These are phyloP conservation scores for Alternaria gansuensis DNA, from an alignment of 2,329 filamentous ascomycete genomes.

Conservation along the genomic window DNA sequence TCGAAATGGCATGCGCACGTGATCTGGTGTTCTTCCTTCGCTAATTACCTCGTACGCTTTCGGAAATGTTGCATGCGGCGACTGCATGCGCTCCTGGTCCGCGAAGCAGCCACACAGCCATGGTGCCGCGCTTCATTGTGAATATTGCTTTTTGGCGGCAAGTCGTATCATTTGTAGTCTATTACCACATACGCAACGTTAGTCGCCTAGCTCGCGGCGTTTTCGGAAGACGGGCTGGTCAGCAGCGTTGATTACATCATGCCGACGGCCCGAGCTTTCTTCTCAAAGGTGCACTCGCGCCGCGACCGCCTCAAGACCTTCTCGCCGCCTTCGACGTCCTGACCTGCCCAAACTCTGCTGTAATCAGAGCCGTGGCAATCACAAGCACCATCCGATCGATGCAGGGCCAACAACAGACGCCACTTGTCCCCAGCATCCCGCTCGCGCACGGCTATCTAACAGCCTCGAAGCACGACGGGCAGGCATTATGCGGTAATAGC, in stretches of 20 bases:
- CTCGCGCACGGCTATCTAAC: conserved; percentile 63
- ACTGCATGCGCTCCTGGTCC: background rate
- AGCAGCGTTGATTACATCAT: conserved; percentile 25
- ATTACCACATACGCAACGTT: conserved; percentile 1
- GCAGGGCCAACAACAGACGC: conserved; percentile 51
- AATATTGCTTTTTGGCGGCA: background rate
- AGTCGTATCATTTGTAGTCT: background rate
- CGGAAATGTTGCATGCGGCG: background rate
- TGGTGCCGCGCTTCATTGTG: background rate
- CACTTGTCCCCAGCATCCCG: conserved; percentile 43
- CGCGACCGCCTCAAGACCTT: conserved; percentile 7
- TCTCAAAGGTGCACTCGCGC: conserved; percentile 22
- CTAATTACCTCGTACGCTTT: background rate
- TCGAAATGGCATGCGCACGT: background rate
- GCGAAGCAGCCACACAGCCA: conserved; percentile 1
- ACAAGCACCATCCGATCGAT: conserved; percentile 43
- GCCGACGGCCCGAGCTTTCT: conserved; percentile 20
- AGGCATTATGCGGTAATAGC: conserved; percentile 84
- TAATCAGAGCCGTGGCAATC: conserved; percentile 36
- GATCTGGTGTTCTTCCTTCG: conserved; percentile 7
- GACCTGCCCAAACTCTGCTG: conserved; percentile 32
- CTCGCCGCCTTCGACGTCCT: conserved; percentile 25
- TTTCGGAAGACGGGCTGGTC: conserved; percentile 20
- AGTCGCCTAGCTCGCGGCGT: conserved; percentile 9
- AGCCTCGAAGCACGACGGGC: conserved; percentile 56